Percentiles rank a stretch among this genome's conserved stretches.
Conservation (phyloP, 2,329 filamentous ascomycete genomes). For the Monosporascus sp. region DNA sequence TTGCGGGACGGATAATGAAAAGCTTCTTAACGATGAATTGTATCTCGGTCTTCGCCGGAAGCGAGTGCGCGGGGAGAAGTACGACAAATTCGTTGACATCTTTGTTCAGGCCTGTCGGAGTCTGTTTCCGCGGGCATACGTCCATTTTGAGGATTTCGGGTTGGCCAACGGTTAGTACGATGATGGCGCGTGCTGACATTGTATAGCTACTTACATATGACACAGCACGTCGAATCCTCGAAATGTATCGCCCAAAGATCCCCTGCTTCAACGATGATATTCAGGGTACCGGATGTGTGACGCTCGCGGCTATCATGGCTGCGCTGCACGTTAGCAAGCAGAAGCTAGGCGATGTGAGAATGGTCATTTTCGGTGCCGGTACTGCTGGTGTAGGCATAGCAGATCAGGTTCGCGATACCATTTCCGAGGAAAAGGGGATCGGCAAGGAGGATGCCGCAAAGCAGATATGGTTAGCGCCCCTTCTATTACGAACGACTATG, state of each 20-base stretch:
- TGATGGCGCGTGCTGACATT: background rate
- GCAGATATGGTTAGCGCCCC: conserved; percentile 63
- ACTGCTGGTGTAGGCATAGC: conserved; percentile 82
- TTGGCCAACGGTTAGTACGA: conserved; percentile 54
- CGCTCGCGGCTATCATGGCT: conserved; percentile 75
- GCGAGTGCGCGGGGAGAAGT: conserved; percentile 64
- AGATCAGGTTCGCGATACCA: conserved; percentile 76
- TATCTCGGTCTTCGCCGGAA: conserved; percentile 70
- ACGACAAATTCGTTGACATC: conserved; percentile 70
- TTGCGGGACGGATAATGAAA: conserved; percentile 77
- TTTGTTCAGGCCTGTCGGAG: conserved; percentile 66
- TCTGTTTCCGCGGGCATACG: conserved; percentile 72
- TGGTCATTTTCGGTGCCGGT: conserved; percentile 76
- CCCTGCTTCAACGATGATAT: conserved; percentile 91
- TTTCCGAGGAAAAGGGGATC: conserved; percentile 61
- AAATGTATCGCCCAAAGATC: conserved; percentile 67
- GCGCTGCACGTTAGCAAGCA: conserved; percentile 64
- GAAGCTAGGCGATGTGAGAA: conserved; percentile 61
- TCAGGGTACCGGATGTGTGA: conserved; percentile 84
- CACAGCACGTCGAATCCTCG: conserved; percentile 58
- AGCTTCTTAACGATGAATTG: conserved; percentile 67
- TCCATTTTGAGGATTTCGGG: conserved; percentile 89
- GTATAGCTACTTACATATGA: background rate
- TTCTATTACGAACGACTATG: background rate
- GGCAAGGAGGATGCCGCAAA: conserved; percentile 68